Evolutionary conservation across 768 basidiomycete species (phyloP), one percentile per base, ranked within the genome.

Genomic region (Mycena chlorophos): DNA sequence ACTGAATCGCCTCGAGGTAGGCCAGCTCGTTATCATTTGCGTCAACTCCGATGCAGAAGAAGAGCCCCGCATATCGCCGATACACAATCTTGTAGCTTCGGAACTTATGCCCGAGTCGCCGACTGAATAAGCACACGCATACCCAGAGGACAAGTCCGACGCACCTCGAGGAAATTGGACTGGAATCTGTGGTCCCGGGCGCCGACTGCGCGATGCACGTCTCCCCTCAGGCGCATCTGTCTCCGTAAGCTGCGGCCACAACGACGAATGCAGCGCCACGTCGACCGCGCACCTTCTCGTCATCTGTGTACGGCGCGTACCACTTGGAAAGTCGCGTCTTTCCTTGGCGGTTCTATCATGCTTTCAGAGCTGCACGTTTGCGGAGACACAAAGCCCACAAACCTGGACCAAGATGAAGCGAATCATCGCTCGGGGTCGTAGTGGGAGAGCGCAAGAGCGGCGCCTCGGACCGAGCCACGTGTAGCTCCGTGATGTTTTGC

Each of bases 231-330:
- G 46, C 95, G 85, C 56, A 96, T 90, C 94, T 96, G 64, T 2
- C n/a, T n/a, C n/a, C n/a, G n/a, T n/a, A n/a, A n/a, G n/a, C n/a
- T n/a, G 53, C 27, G 12, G 4, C 20, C 40, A 6, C 20, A 14
- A 5, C 14, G 20, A 40, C n/a, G 22, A 28, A 4, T 52, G 22
- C 28, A 26, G 37, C 3, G 31, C 49, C 17, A 13, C 19, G 20
- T 38, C 25, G 48, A 30, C 14, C 49, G 28, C 63, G 30, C 49
- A 92, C 94, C 87, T 98, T 99, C 79, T 98, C 97, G 62, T 99
- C 97, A 67, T 99, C 97, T 64, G 98, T 94, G 64, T 94, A 98
- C 1, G 97, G 96, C 23, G 91, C 92, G 76, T 98, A 98, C 95
- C 95, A 99, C 72, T 98, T 98, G 13, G 94, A 94, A 45, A 98